Conservation (phyloP, 192 early-diverging fungal genomes). For the Coemansia erecta region DNA sequence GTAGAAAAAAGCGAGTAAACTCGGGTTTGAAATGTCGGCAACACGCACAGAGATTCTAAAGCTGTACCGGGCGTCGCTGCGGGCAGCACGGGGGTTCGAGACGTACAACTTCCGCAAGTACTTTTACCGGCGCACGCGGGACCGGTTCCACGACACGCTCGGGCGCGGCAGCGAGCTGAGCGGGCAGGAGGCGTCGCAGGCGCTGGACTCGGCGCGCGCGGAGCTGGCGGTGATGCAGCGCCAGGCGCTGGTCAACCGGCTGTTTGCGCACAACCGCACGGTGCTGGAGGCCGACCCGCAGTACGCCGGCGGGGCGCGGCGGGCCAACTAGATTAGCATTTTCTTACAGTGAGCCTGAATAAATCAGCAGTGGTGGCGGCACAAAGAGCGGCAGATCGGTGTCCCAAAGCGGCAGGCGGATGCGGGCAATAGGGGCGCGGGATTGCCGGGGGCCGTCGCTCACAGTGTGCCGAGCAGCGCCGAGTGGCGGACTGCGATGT, state of each 20-base stretch:
- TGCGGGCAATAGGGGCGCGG: not conserved
- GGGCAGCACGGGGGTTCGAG: conserved; percentile 68
- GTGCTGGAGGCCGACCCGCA: conserved; percentile 62
- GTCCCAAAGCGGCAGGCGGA: conserved; percentile 6
- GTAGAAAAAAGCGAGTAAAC: not conserved
- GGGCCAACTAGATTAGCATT: conserved; percentile 6
- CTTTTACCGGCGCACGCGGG: conserved; percentile 72
- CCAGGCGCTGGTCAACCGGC: conserved; percentile 71
- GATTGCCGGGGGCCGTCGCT: not conserved
- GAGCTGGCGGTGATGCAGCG: conserved; percentile 74
- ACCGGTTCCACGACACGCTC: conserved; percentile 71
- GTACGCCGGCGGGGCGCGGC: conserved; percentile 28
- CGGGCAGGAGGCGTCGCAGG: conserved; percentile 6
- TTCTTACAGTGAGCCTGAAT: not conserved
- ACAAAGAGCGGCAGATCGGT: not conserved
- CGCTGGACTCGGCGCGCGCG: conserved; percentile 60
- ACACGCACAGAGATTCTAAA: conserved; percentile 61
- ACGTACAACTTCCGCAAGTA: conserved; percentile 90
- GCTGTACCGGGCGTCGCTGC: conserved; percentile 76
- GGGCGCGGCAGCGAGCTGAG: conserved; percentile 15
- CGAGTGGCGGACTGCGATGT: not conserved
- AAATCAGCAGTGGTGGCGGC: not conserved
- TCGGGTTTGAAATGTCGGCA: conserved; percentile 21
- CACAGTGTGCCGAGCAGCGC: no score
- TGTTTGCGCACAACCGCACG: conserved; percentile 68